Conservation (phyloP, 805 yeast genomes). For the Yarrowia divulgata region DNA sequence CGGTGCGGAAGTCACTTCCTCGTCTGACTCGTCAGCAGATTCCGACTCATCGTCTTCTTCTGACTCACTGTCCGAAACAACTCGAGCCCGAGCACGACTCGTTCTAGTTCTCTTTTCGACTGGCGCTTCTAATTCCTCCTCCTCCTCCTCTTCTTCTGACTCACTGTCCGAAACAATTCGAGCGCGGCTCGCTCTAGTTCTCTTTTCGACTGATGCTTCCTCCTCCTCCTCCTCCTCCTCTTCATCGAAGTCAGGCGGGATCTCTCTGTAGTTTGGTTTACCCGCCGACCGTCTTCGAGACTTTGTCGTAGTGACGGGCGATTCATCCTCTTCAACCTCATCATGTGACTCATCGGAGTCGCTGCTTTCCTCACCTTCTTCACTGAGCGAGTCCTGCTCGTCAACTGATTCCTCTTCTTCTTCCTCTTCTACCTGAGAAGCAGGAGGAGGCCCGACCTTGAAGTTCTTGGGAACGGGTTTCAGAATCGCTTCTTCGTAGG, state of each 20-base stretch:
- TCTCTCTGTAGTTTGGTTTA: constrained; percentile 1
- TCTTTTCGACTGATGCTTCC: background rate
- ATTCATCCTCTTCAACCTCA: background rate
- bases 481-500: background rate
- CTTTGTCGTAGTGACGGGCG: background rate
- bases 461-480: background rate
- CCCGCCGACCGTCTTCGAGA: constrained; percentile 1
- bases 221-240: background rate
- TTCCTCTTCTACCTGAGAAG: background rate
- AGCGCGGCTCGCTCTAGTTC: too few relatives aligned
- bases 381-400: background rate
- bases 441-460: background rate
- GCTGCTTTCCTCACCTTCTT: background rate
- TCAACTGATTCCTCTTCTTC: background rate
- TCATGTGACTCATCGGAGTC: background rate
- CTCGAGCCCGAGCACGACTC: too few relatives aligned
- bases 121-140: background rate
- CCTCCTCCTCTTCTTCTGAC: background rate
- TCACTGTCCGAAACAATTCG: too few relatives aligned
- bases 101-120: background rate
- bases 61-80: too few relatives aligned
- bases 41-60: too few relatives aligned
- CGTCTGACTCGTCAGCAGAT: background rate
- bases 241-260: background rate
- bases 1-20: background rate